These are phyloP conservation scores for Solanum appendiculatum DNA, from an alignment of 257 asterid genomes.

Conservation along the genomic window DNA sequence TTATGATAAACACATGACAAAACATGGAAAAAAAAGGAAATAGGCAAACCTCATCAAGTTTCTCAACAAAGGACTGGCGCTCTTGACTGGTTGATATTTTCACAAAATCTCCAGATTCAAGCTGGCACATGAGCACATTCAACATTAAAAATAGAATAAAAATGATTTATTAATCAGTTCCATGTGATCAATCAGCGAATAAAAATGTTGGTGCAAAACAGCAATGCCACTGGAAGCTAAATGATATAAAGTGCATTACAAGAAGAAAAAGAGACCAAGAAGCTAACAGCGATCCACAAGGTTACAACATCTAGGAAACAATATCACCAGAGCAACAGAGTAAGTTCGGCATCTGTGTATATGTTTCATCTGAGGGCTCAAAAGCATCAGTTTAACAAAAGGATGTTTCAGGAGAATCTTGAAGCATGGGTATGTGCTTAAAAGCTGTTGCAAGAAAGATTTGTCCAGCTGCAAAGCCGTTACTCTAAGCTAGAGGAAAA, in stretches of 20 bases:
- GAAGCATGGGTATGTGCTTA: not conserved
- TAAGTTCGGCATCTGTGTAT: not conserved
- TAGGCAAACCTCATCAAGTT: slow-evolving; percentile 77
- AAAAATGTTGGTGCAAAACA: not conserved
- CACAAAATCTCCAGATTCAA: slow-evolving; percentile 74
- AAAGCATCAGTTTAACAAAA: slow-evolving; percentile 8
- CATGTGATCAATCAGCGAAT: not conserved
- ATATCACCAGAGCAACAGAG: not conserved
- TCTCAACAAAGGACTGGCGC: slow-evolving; percentile 69
- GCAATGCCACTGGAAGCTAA: not conserved
- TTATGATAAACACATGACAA: not conserved
- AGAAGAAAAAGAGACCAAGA: not conserved
- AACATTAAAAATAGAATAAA: not conserved
- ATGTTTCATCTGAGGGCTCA: not conserved
- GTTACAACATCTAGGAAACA: not conserved
- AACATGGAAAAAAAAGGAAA: slow-evolving; percentile 10
- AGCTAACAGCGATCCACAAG: not conserved
- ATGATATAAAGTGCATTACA: not conserved
- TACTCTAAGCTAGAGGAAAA: not conserved
- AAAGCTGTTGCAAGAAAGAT: not conserved
- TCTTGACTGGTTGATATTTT: slow-evolving; percentile 67
- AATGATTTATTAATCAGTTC: not conserved
- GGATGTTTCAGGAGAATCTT: not conserved
- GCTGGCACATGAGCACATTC: slow-evolving; percentile 24
- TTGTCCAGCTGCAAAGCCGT: slow-evolving; percentile 1